Base-by-base conservation (phyloP, 495 filamentous ascomycete genomes). In the Daldinia decipiens region DNA sequence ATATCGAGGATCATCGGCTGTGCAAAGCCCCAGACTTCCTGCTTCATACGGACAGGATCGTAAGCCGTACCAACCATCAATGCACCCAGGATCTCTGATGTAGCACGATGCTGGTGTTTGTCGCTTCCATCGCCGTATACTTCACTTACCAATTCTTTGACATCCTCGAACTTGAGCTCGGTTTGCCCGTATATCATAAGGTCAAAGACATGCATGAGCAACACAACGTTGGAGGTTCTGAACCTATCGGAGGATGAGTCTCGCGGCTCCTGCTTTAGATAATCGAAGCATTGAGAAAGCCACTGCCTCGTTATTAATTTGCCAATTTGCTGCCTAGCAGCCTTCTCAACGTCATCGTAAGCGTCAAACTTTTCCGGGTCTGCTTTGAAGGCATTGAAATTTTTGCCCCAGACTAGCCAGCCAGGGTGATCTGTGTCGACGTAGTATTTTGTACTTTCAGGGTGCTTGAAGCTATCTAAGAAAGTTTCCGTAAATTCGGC, bases 41-140 rank as follows among this genome's bases (percentile, higher is more conserved):
- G 85, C 19, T 92, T 88, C 62, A 89, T 87, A 54, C 92, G 87
- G 15, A 87, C 74, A 11, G 88, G 87, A 5, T 90, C 86, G 59
- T 97, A 93, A 2, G 87, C 81, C 50, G 93, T 91, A 34, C 90
- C 91, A 47, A 87, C 85, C 9, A 98, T 83, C 72, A 99, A 76
- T 24, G 92, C 93, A 19, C 92, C 93, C 15, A 99, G 84, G 63
- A 99, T 98, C 78, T 99, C 95, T 4, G 96, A 87, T 19, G 95
- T 97, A 7, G 96, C 96, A 47, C 95, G 91, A 76, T 99, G 95
- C 77, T 98, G 94, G 79, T 99, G 96, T 78, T 98, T 99, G 73
- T 99, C 95, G 68, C 89, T 93, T 27, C 96, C 94, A 81, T 98
- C 95, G 24, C 91, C 94, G 71, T 91, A 97, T 3, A 94, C 88